Percentiles rank a stretch among this genome's conserved stretches.
phyloP scores from a whole-genome alignment of 2,329 filamentous ascomycete genomes.

The Fusarium incarnatum region DNA sequence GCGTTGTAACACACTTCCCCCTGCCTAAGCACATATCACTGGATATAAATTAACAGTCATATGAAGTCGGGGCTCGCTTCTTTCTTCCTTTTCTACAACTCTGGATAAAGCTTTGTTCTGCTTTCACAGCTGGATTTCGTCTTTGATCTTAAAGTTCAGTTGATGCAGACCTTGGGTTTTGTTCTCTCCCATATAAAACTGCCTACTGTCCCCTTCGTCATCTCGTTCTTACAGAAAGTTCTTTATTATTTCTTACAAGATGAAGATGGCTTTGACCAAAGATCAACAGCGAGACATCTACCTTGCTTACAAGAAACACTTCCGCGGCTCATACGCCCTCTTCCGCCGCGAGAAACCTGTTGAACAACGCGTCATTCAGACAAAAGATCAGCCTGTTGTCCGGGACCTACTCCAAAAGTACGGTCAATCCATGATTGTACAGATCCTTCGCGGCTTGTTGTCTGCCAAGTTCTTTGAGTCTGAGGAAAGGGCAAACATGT shows the following conservation, averaged over 20 bases:
- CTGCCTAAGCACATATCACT: neutral
- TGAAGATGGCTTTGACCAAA: neutral
- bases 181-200: neutral
- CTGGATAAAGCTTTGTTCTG: neutral
- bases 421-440: fast-evolving
- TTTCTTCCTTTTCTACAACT: neutral
- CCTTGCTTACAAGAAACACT: neutral
- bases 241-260: neutral
- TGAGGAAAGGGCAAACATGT: too few relatives aligned
- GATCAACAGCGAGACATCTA: neutral
- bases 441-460: neutral
- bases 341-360: neutral
- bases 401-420: neutral
- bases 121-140: neutral
- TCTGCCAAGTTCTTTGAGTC: neutral
- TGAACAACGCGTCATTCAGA: neutral
- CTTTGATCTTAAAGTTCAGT: neutral
- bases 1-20: too few relatives aligned
- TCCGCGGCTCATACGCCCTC: neutral
- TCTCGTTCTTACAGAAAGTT: too few relatives aligned
- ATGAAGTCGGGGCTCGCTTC: neutral
- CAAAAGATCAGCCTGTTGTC: neutral
- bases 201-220: neutral
- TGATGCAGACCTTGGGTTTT: neutral
- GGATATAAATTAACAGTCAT: neutral